Evolutionary conservation across 1,284 basidiomycete species (phyloP).

Genomic region (Melampsora allii-populina): DNA sequence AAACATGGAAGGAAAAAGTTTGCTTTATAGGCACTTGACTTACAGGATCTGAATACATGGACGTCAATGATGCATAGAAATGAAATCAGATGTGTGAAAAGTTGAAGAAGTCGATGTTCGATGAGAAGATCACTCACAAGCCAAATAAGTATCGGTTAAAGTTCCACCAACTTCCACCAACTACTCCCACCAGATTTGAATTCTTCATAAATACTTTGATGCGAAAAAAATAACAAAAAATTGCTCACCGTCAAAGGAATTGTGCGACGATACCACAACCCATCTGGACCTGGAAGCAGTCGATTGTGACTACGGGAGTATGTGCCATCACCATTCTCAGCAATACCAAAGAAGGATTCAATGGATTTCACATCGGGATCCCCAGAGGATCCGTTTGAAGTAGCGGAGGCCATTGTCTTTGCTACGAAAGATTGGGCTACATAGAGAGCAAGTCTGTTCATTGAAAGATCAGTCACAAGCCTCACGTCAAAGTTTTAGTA

Average conservation of each 20-base stretch:
- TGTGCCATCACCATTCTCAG: neutral
- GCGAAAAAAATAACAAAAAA: too few relatives aligned
- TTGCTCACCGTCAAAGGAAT: neutral
- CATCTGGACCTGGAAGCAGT: neutral
- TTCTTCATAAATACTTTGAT: too few relatives aligned
- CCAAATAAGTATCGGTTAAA: neutral
- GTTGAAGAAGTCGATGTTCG: too few relatives aligned
- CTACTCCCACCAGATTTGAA: neutral
- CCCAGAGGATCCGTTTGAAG: neutral
- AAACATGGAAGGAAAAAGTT: neutral
- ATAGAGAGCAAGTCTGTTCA: neutral
- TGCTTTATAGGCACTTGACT: too few relatives aligned
- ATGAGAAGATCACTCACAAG: neutral
- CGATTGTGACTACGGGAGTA: neutral
- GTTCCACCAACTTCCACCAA: neutral
- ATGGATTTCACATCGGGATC: neutral
- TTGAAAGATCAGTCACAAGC: too few relatives aligned
- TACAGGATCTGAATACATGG: too few relatives aligned
- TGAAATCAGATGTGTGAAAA: too few relatives aligned
- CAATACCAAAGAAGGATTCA: neutral
- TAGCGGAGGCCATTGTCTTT: neutral
- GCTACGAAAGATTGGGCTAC: neutral
- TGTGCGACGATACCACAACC: neutral
- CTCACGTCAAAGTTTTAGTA: neutral
- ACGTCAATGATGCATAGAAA: too few relatives aligned